These are phyloP conservation scores for Trichomonascaceae sp. DNA, from an alignment of 1,139 yeast species.

Conservation along the genomic window DNA sequence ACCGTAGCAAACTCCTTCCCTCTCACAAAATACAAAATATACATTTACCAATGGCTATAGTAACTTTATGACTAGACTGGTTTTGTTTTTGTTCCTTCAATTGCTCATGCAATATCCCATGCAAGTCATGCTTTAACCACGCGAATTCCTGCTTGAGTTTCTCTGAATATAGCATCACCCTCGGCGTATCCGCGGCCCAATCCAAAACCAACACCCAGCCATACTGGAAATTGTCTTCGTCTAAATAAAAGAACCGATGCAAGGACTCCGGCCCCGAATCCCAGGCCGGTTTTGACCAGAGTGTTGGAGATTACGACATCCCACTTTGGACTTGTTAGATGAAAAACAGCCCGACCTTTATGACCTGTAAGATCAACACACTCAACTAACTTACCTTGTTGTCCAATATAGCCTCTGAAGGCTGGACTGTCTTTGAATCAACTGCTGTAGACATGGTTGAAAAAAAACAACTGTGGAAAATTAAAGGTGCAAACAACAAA, in stretches of 20 bases:
- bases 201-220: slow-evolving; percentile 95
- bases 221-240: slow-evolving; percentile 94
- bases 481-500: background rate
- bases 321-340: slow-evolving; percentile 44
- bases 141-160: slow-evolving; percentile 33
- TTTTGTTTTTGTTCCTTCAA: background rate
- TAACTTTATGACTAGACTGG: slow-evolving; percentile 3
- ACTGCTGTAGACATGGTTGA: slow-evolving; percentile 6
- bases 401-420: slow-evolving; percentile 67
- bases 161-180: slow-evolving; percentile 93
- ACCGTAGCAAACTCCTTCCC: too few species aligned
- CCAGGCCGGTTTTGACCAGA: slow-evolving; percentile 93
- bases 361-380: background rate
- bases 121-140: slow-evolving; percentile 29
- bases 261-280: slow-evolving; percentile 94
- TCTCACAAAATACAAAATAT: background rate
- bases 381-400: slow-evolving; percentile 47
- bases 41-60: background rate
- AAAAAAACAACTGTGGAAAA: background rate
- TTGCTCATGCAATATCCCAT: slow-evolving; percentile 3
- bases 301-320: slow-evolving; percentile 94
- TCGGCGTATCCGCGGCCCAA: slow-evolving; percentile 96
- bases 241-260: slow-evolving; percentile 86
- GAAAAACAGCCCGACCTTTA: background rate
- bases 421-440: slow-evolving; percentile 23